Evolutionary conservation across 441 rosid species (phyloP).

Genomic region (Kokia cookei): DNA sequence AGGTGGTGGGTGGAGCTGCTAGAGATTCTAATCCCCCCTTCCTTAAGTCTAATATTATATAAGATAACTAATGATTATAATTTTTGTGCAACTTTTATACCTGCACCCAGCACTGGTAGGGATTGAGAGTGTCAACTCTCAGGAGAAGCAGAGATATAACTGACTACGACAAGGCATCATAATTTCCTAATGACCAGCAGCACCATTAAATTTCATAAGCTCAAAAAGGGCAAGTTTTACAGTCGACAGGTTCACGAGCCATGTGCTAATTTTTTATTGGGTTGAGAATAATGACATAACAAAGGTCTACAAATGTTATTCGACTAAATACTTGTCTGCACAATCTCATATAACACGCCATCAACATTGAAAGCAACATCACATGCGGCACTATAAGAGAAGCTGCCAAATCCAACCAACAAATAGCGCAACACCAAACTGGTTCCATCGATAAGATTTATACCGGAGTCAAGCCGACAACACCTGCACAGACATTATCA

Average conservation of each 20-base stretch:
- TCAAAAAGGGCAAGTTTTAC: neutral
- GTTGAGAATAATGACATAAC: neutral
- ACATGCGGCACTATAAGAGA: constrained; percentile 7
- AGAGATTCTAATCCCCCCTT: no score
- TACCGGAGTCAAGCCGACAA: constrained; percentile 71
- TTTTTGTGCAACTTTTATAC: no score
- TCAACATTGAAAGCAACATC: neutral
- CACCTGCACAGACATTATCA: constrained; percentile 43
- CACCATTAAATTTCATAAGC: neutral
- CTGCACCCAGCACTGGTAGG: no score
- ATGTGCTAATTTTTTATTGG: constrained; percentile 9
- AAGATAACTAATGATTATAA: no score
- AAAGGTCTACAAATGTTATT: constrained; percentile 4
- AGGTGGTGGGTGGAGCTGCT: no score
- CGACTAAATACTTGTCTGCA: neutral
- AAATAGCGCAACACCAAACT: constrained; percentile 2
- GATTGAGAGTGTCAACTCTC: neutral
- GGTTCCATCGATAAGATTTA: constrained; percentile 8
- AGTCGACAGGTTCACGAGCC: neutral
- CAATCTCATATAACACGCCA: constrained; percentile 1
- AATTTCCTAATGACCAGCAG: neutral
- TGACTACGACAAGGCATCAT: neutral
- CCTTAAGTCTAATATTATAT: no score
- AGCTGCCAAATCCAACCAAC: constrained; percentile 11
- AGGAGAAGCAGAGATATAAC: neutral